Evolutionary conservation across 1,284 basidiomycete species (phyloP).

Genomic region (Cutaneotrichosporon arboriforme): DNA sequence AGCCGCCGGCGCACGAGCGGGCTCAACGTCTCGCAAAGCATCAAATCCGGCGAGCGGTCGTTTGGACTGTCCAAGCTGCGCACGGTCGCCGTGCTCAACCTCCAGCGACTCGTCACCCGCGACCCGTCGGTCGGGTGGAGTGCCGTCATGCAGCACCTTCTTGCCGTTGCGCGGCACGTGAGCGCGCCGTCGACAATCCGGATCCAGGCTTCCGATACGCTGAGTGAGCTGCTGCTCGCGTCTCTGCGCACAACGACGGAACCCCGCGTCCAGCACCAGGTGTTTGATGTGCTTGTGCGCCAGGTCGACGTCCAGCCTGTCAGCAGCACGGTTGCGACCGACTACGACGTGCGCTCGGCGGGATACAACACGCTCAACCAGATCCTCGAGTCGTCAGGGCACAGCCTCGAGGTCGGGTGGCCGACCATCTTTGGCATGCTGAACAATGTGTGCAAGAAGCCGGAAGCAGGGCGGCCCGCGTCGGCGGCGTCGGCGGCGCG

Average conservation of each 20-base stretch:
- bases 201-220: conserved; percentile 75
- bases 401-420: conserved; percentile 87
- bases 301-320: conserved; percentile 59
- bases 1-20: conserved; percentile 69
- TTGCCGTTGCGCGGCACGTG: conserved; percentile 60
- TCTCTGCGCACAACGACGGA: conserved; percentile 58
- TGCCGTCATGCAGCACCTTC: conserved; percentile 68
- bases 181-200: conserved; percentile 72
- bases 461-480: not conserved
- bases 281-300: conserved; percentile 71
- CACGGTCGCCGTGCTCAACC: conserved; percentile 71
- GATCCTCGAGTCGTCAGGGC: conserved; percentile 83
- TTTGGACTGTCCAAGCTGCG: conserved; percentile 84
- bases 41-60: conserved; percentile 55
- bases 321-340: conserved; percentile 35
- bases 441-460: conserved; percentile 61
- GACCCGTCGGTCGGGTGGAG: conserved; percentile 81
- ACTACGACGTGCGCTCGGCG: conserved; percentile 71
- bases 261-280: conserved; percentile 67
- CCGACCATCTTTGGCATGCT: conserved; percentile 86
- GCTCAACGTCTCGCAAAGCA: conserved; percentile 67
- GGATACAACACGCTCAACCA: conserved; percentile 83
- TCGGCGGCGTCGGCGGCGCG: conserved; percentile 8
- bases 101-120: conserved; percentile 73
- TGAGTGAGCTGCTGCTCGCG: conserved; percentile 70